Evolutionary conservation across 2,329 filamentous ascomycete species (phyloP).

Genomic region (Fusarium miscanthi): DNA sequence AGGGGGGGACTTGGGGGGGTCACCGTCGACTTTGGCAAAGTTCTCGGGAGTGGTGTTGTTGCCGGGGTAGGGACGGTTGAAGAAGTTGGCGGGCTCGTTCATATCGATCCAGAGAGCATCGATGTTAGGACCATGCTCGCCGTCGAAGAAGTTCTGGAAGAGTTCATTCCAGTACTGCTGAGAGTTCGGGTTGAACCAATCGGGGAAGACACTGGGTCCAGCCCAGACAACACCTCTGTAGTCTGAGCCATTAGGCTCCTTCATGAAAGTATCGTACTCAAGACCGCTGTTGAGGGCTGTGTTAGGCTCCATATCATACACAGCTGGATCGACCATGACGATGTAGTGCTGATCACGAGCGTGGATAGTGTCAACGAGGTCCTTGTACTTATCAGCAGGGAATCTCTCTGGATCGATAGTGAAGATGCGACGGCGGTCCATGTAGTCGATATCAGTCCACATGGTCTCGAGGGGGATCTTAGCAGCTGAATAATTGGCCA

Average conservation of each 20-base stretch:
- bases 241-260: slow-evolving; percentile 62
- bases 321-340: slow-evolving; percentile 82
- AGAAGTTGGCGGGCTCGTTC: slow-evolving; percentile 57
- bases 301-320: slow-evolving; percentile 61
- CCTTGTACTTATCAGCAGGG: slow-evolving; percentile 69
- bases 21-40: slow-evolving; percentile 54
- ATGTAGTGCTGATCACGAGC: slow-evolving; percentile 75
- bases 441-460: slow-evolving; percentile 59
- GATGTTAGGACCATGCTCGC: slow-evolving; percentile 74
- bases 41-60: slow-evolving; percentile 52
- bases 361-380: slow-evolving; percentile 75
- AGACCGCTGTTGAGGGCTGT: slow-evolving; percentile 51
- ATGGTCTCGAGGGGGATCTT: slow-evolving; percentile 71
- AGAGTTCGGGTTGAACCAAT: slow-evolving; percentile 77
- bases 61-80: slow-evolving; percentile 46
- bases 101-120: slow-evolving; percentile 83
- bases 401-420: slow-evolving; percentile 73
- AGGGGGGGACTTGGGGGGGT: slow-evolving; percentile 70
- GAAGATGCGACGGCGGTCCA: slow-evolving; percentile 58
- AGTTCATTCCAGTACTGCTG: slow-evolving; percentile 76
- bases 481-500: slow-evolving; percentile 74
- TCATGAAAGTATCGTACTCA: slow-evolving; percentile 59
- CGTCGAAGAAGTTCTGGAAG: slow-evolving; percentile 72
- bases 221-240: slow-evolving; percentile 81
- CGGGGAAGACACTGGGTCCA: slow-evolving; percentile 75